Conservation (phyloP, 1,284 basidiomycete species). For the Malassezia globosa region DNA sequence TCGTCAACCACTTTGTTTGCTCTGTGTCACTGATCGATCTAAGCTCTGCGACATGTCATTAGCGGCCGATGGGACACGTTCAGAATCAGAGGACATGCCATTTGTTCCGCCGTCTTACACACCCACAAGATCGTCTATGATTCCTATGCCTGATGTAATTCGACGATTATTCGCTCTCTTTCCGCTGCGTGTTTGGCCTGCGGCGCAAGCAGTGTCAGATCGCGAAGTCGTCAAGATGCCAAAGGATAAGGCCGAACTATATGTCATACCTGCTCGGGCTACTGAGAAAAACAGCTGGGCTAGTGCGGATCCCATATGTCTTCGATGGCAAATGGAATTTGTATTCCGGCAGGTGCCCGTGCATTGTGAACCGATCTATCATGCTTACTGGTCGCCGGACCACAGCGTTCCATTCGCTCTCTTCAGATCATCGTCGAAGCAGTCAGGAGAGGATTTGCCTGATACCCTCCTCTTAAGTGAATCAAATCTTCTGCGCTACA, state of each 20-base stretch:
- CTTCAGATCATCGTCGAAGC: too few species aligned
- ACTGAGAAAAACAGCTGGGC: slow-evolving; percentile 21
- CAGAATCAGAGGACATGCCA: slow-evolving; percentile 27
- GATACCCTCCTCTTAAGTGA: slow-evolving; percentile 18
- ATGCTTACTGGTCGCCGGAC: slow-evolving; percentile 28
- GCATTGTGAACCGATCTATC: slow-evolving; percentile 23
- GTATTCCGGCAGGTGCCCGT: slow-evolving; percentile 24
- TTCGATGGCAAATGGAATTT: slow-evolving; percentile 39
- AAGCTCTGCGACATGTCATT: background rate
- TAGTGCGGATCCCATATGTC: slow-evolving; percentile 31
- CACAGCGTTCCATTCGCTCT: slow-evolving; percentile 29
- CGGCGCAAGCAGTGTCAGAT: slow-evolving; percentile 16
- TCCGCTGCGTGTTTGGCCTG: slow-evolving; percentile 22
- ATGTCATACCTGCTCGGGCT: slow-evolving; percentile 18
- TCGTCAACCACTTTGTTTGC: background rate
- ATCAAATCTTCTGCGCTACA: slow-evolving; percentile 19
- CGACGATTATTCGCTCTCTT: slow-evolving; percentile 23
- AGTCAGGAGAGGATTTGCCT: slow-evolving; percentile 14
- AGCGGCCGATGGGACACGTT: background rate
- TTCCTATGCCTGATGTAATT: slow-evolving; percentile 21
- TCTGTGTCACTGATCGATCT: background rate
- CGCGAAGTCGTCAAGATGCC: background rate
- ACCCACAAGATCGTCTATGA: background rate
- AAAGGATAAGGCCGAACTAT: slow-evolving; percentile 14
- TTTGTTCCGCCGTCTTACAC: slow-evolving; percentile 16